phyloP scores from a whole-genome alignment of 768 basidiomycete species.

The Infundibulicybe gibba region DNA sequence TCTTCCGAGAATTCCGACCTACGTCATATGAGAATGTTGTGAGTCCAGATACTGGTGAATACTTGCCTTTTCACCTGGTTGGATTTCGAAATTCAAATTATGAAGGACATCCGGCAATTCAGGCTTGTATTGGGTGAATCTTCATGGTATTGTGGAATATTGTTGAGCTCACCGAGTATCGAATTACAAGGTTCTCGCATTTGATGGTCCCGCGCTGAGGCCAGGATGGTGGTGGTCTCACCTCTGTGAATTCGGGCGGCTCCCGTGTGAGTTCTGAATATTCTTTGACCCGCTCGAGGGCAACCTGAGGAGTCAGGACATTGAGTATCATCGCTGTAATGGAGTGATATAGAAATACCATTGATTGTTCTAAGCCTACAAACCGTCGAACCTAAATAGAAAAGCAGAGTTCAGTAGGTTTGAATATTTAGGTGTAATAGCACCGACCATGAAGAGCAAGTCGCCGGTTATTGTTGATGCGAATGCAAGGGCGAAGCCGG shows the following conservation, averaged over 20 bases:
- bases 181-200: slow-evolving; percentile 72
- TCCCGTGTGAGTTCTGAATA: slow-evolving; percentile 79
- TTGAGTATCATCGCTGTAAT: neutral
- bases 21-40: neutral
- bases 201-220: slow-evolving; percentile 66
- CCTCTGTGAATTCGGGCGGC: slow-evolving; percentile 81
- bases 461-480: slow-evolving; percentile 73
- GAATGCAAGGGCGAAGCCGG: slow-evolving; percentile 86
- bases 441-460: slow-evolving; percentile 58
- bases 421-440: neutral
- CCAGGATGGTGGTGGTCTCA: slow-evolving; percentile 79
- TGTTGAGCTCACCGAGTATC: slow-evolving; percentile 60
- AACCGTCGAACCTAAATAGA: slow-evolving; percentile 64
- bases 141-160: neutral
- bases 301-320: slow-evolving; percentile 57
- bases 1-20: slow-evolving; percentile 71
- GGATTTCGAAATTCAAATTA: slow-evolving; percentile 67
- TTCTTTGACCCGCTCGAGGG: slow-evolving; percentile 88
- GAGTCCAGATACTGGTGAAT: neutral
- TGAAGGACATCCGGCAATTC: slow-evolving; percentile 87
- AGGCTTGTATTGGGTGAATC: slow-evolving; percentile 42
- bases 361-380: slow-evolving; percentile 86
- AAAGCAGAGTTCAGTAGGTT: neutral
- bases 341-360: slow-evolving; percentile 46
- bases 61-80: slow-evolving; percentile 71